A percentile compares a stretch with the other conserved stretches of the same genome.
These are phyloP conservation scores for Podosphaera aphanis DNA, from an alignment of 2,329 filamentous ascomycete genomes.

Conservation along the genomic window DNA sequence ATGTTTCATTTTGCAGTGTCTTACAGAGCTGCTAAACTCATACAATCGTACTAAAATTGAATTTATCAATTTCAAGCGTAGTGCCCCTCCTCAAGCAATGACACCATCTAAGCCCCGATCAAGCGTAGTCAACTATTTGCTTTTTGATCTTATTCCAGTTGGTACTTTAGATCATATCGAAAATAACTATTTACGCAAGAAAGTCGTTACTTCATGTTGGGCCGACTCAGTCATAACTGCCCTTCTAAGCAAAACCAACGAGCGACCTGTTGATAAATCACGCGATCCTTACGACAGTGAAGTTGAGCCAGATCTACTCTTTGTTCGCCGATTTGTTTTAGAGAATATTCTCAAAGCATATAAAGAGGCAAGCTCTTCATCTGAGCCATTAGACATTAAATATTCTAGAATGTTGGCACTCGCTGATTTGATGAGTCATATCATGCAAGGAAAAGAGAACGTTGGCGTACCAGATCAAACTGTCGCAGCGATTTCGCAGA, in stretches of 20 bases:
- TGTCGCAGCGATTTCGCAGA: constrained; percentile 34
- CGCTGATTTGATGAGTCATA: constrained; percentile 76
- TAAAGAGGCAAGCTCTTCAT: constrained; percentile 60
- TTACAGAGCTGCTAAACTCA: constrained; percentile 71
- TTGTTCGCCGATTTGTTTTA: constrained; percentile 82
- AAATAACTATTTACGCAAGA: constrained; percentile 60
- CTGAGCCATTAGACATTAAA: constrained; percentile 59
- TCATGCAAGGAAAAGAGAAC: constrained; percentile 62
- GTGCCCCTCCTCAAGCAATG: constrained; percentile 51
- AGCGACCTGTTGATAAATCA: constrained; percentile 37
- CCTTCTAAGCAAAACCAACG: constrained; percentile 67
- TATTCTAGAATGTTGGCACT: constrained; percentile 74
- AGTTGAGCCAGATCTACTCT: constrained; percentile 63
- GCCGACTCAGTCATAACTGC: constrained; percentile 72
- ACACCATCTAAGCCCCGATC: constrained; percentile 89
- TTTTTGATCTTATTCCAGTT: constrained; percentile 49
- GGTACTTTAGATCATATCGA: constrained; percentile 48
- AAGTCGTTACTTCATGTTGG: constrained; percentile 59
- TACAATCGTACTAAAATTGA: constrained; percentile 94
- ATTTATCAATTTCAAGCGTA: constrained; percentile 97
- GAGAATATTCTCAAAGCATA: constrained; percentile 84
- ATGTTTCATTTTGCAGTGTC: constrained; percentile 78
- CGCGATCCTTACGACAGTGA: constrained; percentile 41
- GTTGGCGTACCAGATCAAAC: constrained; percentile 22
- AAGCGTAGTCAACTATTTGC: constrained; percentile 77